Evolutionary conservation across 768 basidiomycete genomes (phyloP).

Genomic region (Pseudohyphozyma bogoriensis): DNA sequence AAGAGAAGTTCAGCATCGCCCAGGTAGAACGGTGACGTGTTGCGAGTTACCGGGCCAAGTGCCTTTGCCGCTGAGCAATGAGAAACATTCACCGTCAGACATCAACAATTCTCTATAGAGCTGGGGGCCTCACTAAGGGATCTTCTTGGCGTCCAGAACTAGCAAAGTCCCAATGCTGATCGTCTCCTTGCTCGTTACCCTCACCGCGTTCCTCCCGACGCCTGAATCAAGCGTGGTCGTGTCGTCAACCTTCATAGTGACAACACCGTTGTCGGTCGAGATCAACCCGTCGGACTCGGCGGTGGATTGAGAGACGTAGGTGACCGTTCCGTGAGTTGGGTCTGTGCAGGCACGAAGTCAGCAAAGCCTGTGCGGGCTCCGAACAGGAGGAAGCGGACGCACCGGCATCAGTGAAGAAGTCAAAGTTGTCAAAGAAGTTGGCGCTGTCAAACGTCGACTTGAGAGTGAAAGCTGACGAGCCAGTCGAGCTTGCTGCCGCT

Average conservation of each 20-base stretch:
- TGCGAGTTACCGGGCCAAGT: too few relatives aligned
- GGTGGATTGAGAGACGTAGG: slow-evolving; percentile 45
- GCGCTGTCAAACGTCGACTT: not conserved
- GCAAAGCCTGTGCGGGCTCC: not conserved
- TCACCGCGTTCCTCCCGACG: slow-evolving; percentile 30
- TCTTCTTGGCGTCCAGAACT: slow-evolving; percentile 32
- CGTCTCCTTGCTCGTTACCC: slow-evolving; percentile 28
- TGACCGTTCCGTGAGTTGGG: slow-evolving; percentile 47
- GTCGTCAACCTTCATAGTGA: slow-evolving; percentile 33
- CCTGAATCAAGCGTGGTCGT: slow-evolving; percentile 22
- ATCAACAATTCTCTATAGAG: not conserved
- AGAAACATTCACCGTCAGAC: too few relatives aligned
- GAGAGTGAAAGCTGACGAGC: not conserved
- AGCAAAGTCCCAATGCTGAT: slow-evolving; percentile 20
- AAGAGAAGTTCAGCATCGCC: not conserved
- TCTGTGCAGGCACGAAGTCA: not conserved
- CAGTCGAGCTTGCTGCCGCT: not conserved
- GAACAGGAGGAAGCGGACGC: not conserved
- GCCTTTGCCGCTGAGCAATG: too few relatives aligned
- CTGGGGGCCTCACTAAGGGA: slow-evolving; percentile 39
- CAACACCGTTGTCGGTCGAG: too few relatives aligned
- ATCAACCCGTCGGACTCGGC: slow-evolving; percentile 49
- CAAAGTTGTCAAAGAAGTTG: slow-evolving; percentile 48
- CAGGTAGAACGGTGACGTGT: not conserved
- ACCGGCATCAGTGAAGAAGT: slow-evolving; percentile 48